These are phyloP conservation scores for Circinella minor DNA, from an alignment of 371 early-diverging fungal genomes.

Conservation along the genomic window DNA sequence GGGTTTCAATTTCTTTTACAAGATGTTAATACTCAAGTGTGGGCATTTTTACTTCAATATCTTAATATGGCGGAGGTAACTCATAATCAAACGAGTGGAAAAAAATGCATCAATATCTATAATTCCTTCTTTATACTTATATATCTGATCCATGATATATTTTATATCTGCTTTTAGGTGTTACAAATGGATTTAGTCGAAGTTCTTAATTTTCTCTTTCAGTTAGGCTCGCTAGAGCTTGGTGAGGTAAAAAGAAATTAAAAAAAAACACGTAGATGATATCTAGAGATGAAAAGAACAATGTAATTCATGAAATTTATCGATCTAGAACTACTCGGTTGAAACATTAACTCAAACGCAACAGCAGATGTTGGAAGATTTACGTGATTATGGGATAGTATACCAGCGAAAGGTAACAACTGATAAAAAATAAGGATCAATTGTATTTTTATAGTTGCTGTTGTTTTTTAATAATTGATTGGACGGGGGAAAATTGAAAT, in stretches of 20 bases:
- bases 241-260: slow-evolving; percentile 67
- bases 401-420: slow-evolving; percentile 77
- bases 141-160: no score
- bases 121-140: no score
- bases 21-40: slow-evolving; percentile 92
- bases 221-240: slow-evolving; percentile 87
- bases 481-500: no score
- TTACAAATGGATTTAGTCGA: slow-evolving; percentile 91
- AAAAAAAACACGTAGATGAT: neutral
- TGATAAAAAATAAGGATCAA: neutral
- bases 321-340: slow-evolving; percentile 75
- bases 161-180: slow-evolving; percentile 38
- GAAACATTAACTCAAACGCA: slow-evolving; percentile 87
- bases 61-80: slow-evolving; percentile 81
- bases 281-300: neutral
- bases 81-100: neutral
- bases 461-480: no score
- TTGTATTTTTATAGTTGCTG: no score
- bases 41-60: slow-evolving; percentile 95
- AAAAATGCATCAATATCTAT: no score
- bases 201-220: slow-evolving; percentile 90
- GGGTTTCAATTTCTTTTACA: slow-evolving; percentile 97
- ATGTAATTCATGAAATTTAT: neutral
- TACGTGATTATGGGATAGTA: slow-evolving; percentile 88
- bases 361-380: slow-evolving; percentile 82